A percentile compares a stretch with the other conserved stretches of the same genome.
phyloP scores from a whole-genome alignment of 352 stramenopile genomes.

The Saprolegnia parasitica region DNA sequence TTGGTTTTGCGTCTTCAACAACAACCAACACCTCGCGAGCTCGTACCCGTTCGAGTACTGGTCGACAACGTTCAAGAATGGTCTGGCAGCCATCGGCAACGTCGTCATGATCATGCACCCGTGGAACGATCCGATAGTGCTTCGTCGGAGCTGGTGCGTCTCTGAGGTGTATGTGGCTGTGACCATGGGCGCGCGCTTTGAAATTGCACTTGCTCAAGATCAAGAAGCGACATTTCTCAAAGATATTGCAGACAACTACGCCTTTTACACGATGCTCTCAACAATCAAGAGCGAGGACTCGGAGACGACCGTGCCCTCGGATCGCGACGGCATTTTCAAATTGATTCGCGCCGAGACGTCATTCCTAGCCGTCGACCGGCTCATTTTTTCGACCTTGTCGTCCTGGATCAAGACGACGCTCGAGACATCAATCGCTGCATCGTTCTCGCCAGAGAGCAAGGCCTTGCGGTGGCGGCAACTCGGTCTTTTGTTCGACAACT shows the following conservation, averaged over 20 bases:
- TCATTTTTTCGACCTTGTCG: too few relatives aligned
- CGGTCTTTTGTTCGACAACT: too few relatives aligned
- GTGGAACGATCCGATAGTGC: slow-evolving; percentile 1
- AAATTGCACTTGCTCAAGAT: too few relatives aligned
- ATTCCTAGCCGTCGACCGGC: slow-evolving; percentile 6
- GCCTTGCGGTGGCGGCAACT: too few relatives aligned
- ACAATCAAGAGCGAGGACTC: too few relatives aligned
- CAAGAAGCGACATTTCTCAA: too few relatives aligned
- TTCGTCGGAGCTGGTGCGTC: neutral
- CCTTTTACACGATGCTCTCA: too few relatives aligned
- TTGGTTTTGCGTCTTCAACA: slow-evolving; percentile 1
- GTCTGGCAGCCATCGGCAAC: neutral
- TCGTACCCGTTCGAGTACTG: neutral
- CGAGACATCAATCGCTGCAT: neutral
- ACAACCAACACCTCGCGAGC: neutral
- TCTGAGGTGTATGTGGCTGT: too few relatives aligned
- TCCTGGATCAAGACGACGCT: slow-evolving; percentile 12
- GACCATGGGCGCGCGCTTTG: too few relatives aligned
- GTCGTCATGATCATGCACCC: neutral
- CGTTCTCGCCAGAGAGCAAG: neutral
- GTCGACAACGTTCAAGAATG: neutral
- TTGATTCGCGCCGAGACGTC: neutral
- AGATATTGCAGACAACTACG: too few relatives aligned
- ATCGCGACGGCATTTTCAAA: neutral
- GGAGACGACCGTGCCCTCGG: neutral